Base-by-base conservation (phyloP, 306 rosid species). In the Nissolia schottii region DNA sequence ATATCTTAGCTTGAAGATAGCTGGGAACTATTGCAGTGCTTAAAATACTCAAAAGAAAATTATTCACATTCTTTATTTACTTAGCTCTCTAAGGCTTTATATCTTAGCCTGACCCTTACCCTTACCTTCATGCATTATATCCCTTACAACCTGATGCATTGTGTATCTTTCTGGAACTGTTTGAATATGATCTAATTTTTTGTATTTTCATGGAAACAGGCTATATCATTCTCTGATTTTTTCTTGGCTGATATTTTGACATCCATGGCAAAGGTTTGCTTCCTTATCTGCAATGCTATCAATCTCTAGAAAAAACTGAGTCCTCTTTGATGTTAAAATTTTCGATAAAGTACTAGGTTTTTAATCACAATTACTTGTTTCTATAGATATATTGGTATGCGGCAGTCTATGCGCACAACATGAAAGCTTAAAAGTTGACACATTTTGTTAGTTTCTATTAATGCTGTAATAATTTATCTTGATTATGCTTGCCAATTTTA, bases 181-280 rank as follows among this genome's bases (percentile, higher is more conserved):
- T 75, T 54, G 31, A 72, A 77, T 53, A 79, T 34, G 75, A 49
- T 82, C 67, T 56, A 46, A 10, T 27, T 56, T 78, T 34, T 31
- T 70, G 55, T 62, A 29, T 41, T 88, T 84, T 74, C 41, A 41
- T 70, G 37, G 67, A 73, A 76, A 55, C 96, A 94, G 98, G 95
- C 95, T 63, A 91, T 94, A 85, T 83, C 98, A 54, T 94, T 94
- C 54, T 74, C 90, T 34, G 98, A 94, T 79, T 94, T 94, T 82
- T 94, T 94, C 80, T 63, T 94, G 81, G 98, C 97, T 38, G 98
- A 94, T 94, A 91, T 94, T 70, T 78, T 94, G 79, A 94, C 98
- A 22, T 94, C 98, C 79, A 91, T 91, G 97, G 91, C 88, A 34
- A 94, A 94, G 97, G 98, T 94, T 56, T 66, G 82, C 41, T 50